Evolutionary conservation across 176 grass and related monocot genomes (phyloP).

Genomic region (Microstegium vimineum): DNA sequence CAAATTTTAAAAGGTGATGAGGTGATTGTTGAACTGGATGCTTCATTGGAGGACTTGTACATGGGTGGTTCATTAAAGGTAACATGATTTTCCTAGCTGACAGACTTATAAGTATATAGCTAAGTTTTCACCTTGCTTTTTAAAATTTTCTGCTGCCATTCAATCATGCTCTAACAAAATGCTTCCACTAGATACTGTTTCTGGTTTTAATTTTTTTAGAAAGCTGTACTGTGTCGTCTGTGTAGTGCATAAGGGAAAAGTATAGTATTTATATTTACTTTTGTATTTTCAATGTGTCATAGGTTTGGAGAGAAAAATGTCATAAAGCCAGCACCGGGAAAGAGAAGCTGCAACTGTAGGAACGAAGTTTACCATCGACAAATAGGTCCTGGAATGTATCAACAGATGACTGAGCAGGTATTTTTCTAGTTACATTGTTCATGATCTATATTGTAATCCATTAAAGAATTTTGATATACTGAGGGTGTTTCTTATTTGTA

Average conservation of each 20-base stretch:
- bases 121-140: not conserved
- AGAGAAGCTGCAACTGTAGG: conserved; percentile 90
- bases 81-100: conserved; percentile 10
- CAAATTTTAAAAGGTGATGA: conserved; percentile 86
- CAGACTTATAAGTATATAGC: not conserved
- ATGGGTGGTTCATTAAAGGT: conserved; percentile 97
- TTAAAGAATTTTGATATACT: not conserved
- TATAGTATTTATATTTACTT: not conserved
- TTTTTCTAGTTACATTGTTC: not conserved
- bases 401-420: conserved; percentile 98
- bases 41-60: conserved; percentile 92
- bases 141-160: not conserved
- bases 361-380: conserved; percentile 98
- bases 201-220: not conserved
- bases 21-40: conserved; percentile 94
- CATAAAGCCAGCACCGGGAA: conserved; percentile 89
- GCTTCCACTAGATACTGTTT: not conserved
- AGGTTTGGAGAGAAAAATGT: conserved; percentile 99
- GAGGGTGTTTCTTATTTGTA: not conserved
- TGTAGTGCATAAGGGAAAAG: not conserved
- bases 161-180: not conserved
- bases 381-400: conserved; percentile 99
- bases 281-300: conserved; percentile 10
- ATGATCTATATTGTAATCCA: not conserved
- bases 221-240: not conserved